phyloP scores from a whole-genome alignment of 2,329 filamentous ascomycete species.

The Colletotrichum scovillei region DNA sequence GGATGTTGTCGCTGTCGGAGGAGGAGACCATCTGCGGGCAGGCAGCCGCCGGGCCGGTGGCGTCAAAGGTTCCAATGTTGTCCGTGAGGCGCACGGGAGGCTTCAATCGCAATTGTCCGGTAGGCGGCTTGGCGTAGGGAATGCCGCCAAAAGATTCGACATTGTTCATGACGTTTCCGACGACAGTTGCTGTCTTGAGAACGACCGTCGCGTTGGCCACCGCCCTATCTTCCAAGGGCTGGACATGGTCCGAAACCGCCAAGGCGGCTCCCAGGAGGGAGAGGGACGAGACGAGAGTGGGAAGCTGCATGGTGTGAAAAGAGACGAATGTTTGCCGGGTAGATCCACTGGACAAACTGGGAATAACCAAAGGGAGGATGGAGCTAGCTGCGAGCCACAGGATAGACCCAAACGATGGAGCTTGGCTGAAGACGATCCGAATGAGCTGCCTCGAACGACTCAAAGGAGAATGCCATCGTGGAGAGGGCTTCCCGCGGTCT shows the following conservation, averaged over 20 bases:
- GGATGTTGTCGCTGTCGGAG: conserved; percentile 37
- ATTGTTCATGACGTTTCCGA: conserved; percentile 37
- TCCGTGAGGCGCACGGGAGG: conserved; percentile 64
- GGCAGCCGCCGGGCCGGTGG: conserved; percentile 57
- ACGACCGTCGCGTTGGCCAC: conserved; percentile 31
- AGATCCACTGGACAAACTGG: neutral
- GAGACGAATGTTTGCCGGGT: neutral
- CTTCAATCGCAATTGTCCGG: conserved; percentile 67
- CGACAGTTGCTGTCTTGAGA: conserved; percentile 38
- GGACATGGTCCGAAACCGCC: conserved; percentile 19
- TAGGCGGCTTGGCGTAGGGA: conserved; percentile 71
- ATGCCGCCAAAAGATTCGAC: conserved; percentile 73
- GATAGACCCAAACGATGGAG: conserved; percentile 8
- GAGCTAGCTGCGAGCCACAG: neutral
- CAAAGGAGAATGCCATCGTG: neutral
- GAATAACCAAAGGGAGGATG: neutral
- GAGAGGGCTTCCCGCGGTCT: conserved; percentile 3
- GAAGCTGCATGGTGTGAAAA: conserved; percentile 20
- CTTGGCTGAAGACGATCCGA: conserved; percentile 25
- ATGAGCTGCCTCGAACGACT: conserved; percentile 10
- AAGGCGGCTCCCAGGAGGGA: conserved; percentile 23
- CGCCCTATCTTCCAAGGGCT: conserved; percentile 27
- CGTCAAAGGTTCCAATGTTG: conserved; percentile 63
- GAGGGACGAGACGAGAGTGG: conserved; percentile 24
- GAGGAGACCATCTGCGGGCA: conserved; percentile 68